A percentile compares a stretch with the other conserved stretches of the same genome.
Conservation (phyloP, 2,329 filamentous ascomycete genomes). For the Trichoderma koningii region DNA sequence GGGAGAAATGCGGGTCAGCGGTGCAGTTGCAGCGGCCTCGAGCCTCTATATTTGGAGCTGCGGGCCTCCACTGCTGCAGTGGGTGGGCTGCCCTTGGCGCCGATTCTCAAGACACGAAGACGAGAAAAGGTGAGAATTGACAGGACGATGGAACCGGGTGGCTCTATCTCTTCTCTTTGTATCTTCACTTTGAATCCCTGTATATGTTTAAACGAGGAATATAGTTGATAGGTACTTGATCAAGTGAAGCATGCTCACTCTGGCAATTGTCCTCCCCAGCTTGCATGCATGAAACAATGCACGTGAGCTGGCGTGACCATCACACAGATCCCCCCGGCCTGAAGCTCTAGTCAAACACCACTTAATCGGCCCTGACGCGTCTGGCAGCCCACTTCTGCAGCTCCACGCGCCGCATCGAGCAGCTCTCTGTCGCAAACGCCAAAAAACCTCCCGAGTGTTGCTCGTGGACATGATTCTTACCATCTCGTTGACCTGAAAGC, state of each 20-base stretch:
- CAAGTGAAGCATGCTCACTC: too few species aligned
- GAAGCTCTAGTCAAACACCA: slow-evolving; percentile 1
- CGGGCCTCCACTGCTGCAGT: background rate
- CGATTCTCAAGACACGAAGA: background rate
- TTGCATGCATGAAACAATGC: slow-evolving; percentile 7
- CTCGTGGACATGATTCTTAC: background rate
- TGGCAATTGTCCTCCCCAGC: too few species aligned
- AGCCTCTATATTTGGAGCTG: slow-evolving; percentile 24
- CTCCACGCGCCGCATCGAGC: slow-evolving; percentile 23
- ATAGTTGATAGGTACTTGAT: too few species aligned
- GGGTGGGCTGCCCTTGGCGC: too few species aligned
- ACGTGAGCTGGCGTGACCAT: slow-evolving; percentile 32
- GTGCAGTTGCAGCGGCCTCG: background rate
- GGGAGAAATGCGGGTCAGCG: slow-evolving; percentile 21
- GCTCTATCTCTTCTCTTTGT: too few species aligned
- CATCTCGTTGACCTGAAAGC: background rate
- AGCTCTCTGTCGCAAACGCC: slow-evolving; percentile 10
- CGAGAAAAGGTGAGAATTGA: too few species aligned
- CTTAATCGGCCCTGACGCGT: slow-evolving; percentile 23
- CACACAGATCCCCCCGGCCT: slow-evolving; percentile 1
- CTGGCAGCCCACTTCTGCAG: slow-evolving; percentile 7
- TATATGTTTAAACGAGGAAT: too few species aligned
- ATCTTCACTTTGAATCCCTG: too few species aligned
- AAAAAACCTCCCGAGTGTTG: background rate
- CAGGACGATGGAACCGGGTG: background rate